Base-by-base conservation (phyloP, 2,329 filamentous ascomycete species). In the Penicillium brasilianum region DNA sequence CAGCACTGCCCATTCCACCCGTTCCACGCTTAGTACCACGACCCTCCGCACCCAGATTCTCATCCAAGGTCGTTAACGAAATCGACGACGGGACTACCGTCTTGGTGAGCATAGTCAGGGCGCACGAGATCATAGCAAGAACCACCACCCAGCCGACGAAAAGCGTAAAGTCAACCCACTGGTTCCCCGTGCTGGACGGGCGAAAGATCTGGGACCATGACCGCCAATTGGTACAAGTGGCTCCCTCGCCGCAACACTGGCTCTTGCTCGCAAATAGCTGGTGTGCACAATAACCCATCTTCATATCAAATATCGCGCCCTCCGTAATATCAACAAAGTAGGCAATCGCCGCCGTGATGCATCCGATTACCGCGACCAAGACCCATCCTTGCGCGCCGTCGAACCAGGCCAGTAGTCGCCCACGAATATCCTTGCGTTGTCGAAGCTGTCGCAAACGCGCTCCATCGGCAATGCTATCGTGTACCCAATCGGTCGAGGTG, bases 401-500 rank as follows among this genome's bases (percentile, higher is more conserved):
- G 61, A 95, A 91, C 71, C 90, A 84, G 1, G 91, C 85, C 49
- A 87, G 81, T 14, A 96, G 68, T 51, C 90, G 88, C n/a, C 94
- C 94, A 74, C 89, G 88, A 62, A 97, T 85, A 78, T 94, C 95
- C 75, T 90, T 96, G 52, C 93, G 85, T 70, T 85, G 88, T 53
- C 92, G 87, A 41, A 99, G 83, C 56, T 88, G 88, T 75, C 96
- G 95, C 53, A 96, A 88, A 28, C 95, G 90, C 70, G 93, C 92
- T 10, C 93, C 92, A 78, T 98, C 95, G 71, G 93, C 92, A 68
- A 99, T 97, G 75, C 90, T 93, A 77, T 99, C 95, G 74, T 97
- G 94, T 0, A 99, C 93, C 95, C 95, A 99, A 76, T 99, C 94
- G 58, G 92, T 97, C 7, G 92, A 96, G 6, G 93, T 97, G 72